phyloP scores from a whole-genome alignment of 2,329 filamentous ascomycete species.

The Aspergillus sp. region DNA sequence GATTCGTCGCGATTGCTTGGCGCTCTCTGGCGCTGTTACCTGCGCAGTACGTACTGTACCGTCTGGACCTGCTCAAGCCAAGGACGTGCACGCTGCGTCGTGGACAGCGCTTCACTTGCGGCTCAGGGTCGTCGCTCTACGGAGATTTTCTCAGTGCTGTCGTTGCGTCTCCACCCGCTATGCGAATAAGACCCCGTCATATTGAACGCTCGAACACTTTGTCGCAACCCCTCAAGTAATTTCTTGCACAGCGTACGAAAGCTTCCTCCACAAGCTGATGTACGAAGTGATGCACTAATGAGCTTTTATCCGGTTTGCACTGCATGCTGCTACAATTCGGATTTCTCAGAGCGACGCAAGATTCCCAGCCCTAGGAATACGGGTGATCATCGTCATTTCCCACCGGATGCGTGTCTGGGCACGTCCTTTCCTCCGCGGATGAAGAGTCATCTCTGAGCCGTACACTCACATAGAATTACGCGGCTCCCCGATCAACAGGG shows the following conservation, averaged over 20 bases:
- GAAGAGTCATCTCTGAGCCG: not conserved
- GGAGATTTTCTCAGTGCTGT: not conserved
- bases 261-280: constrained; percentile 14
- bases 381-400: not conserved
- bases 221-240: not conserved
- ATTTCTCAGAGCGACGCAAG: not conserved
- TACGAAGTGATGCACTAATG: constrained; percentile 3
- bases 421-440: not conserved
- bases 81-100: no score
- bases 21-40: not conserved
- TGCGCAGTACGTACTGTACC: no score
- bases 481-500: constrained; percentile 21
- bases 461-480: constrained; percentile 17
- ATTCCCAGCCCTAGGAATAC: not conserved
- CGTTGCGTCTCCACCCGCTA: not conserved
- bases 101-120: not conserved
- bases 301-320: not conserved
- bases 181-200: constrained; percentile 2
- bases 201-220: not conserved
- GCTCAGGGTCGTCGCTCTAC: not conserved
- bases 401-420: not conserved
- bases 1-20: not conserved
- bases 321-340: not conserved
- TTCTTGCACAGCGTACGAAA: not conserved
- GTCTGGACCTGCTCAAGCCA: no score